A percentile compares a stretch with the other conserved stretches of the same genome.
phyloP scores from a whole-genome alignment of 2,329 filamentous ascomycete species.

The Calonectria montana region DNA sequence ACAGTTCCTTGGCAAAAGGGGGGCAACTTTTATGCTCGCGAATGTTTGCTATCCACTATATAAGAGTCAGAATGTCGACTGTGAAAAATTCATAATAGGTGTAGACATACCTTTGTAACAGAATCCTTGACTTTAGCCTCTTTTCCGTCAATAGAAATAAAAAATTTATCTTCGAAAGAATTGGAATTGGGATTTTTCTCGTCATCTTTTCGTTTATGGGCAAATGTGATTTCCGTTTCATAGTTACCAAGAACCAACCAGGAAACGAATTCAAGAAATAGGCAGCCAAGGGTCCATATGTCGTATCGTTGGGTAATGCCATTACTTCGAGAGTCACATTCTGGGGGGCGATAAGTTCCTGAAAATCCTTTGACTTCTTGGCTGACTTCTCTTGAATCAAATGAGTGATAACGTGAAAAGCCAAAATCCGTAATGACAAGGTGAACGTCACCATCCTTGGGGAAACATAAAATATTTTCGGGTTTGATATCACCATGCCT shows the following conservation, averaged over 20 bases:
- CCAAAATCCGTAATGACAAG: no score
- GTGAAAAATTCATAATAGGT: no score
- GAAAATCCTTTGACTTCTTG: neutral
- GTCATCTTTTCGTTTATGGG: neutral
- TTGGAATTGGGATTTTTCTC: neutral
- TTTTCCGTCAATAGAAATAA: neutral
- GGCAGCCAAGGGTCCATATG: neutral
- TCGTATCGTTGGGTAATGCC: neutral
- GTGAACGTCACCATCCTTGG: no score
- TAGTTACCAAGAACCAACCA: neutral
- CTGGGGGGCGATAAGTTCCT: neutral
- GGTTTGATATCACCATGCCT: no score
- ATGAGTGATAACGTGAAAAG: neutral
- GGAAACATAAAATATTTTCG: no score
- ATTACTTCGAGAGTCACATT: neutral
- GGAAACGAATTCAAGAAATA: neutral
- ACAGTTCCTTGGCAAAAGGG: neutral
- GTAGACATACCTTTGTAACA: neutral
- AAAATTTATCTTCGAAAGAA: neutral
- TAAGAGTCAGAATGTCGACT: no score
- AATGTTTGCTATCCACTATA: neutral
- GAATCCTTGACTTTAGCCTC: neutral
- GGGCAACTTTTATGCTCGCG: neutral
- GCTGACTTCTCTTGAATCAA: neutral
- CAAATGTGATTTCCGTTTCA: neutral